Base-by-base conservation (phyloP, 331 rosid species). In the Malus hybrid region DNA sequence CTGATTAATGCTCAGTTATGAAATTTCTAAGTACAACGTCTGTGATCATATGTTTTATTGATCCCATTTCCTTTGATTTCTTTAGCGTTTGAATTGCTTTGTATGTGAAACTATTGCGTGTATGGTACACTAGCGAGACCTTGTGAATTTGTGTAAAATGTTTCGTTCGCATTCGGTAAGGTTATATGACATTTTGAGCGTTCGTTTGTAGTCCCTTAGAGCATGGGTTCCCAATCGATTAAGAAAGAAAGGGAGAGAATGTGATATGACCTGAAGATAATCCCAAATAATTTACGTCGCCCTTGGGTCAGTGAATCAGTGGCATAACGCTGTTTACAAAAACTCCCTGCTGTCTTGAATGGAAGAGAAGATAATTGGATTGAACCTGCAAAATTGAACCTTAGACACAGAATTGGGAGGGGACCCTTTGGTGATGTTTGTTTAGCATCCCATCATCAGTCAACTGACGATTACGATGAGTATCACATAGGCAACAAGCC, bases 401-500 rank as follows among this genome's bases (percentile, higher is more conserved):
- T 94, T 79, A 81, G 87, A 63, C 95, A 94, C 84, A 86, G 98
- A 81, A 88, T 91, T 71, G 97, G 96, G 24, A 84, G 95, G 70
- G 98, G 98, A 1, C 87, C 87, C 14, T 90, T 91, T 53, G 98
- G 98, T 46, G 98, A 93, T 80, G 90, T 93, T 81, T 93, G 98
- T 96, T 81, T 93, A 71, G 98, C 93, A 57, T 91, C 98, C 53
- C 90, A 76, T 84, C 97, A 91, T 80, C 97, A 83, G 73, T 89
- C 98, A 53, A 87, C 91, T 72, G 86, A 86, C 65, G 93, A 91
- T 74, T 87, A 79, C 73, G 97, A 91, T 15, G 88, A 87, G 78
- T 74, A 76, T 79, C 97, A 89, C 80, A 24, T 28, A 28, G 29
- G 29, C 29, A 28, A 28, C 29, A 28, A 28, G 2, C 29, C 29